These are phyloP conservation scores for Seiridium cupressi DNA, from an alignment of 2,329 filamentous ascomycete species.

Conservation along the genomic window DNA sequence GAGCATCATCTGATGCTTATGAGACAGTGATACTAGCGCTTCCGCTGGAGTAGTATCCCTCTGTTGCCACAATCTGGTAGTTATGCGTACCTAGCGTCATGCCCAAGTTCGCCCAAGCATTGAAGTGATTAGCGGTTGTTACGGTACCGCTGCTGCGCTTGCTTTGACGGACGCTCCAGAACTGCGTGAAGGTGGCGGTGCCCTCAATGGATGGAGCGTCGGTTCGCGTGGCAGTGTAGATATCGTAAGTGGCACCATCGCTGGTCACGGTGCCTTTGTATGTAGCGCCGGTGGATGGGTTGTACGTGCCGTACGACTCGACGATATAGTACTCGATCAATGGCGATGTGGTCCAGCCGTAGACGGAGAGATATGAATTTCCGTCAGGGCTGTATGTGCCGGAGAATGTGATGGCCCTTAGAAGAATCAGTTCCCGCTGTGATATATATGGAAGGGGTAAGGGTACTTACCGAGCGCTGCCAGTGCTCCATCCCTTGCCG, in stretches of 20 bases:
- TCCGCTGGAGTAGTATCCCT: conserved; percentile 40
- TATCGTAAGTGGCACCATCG: conserved; percentile 33
- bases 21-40: conserved; percentile 31
- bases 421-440: background rate
- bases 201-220: conserved; percentile 44
- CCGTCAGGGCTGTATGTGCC: conserved; percentile 45
- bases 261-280: conserved; percentile 29
- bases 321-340: conserved; percentile 36
- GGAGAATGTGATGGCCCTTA: conserved; percentile 46
- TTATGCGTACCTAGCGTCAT: conserved; percentile 26
- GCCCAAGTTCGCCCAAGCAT: conserved; percentile 24
- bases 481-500: conserved; percentile 47
- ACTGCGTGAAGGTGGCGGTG: conserved; percentile 48
- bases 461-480: conserved; percentile 14
- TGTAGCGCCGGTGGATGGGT: conserved; percentile 33
- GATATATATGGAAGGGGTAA: background rate
- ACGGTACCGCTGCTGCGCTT: conserved; percentile 38
- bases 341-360: conserved; percentile 44
- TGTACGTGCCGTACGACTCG: conserved; percentile 41
- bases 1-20: background rate
- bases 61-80: conserved; percentile 30
- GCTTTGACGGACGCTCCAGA: conserved; percentile 44
- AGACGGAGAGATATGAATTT: conserved; percentile 42
- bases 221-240: conserved; percentile 30
- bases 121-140: conserved; percentile 28